Percentiles rank a stretch among this genome's conserved stretches.
Conservation (phyloP, 805 yeast species). For the Cyberlindnera mycetangii region DNA sequence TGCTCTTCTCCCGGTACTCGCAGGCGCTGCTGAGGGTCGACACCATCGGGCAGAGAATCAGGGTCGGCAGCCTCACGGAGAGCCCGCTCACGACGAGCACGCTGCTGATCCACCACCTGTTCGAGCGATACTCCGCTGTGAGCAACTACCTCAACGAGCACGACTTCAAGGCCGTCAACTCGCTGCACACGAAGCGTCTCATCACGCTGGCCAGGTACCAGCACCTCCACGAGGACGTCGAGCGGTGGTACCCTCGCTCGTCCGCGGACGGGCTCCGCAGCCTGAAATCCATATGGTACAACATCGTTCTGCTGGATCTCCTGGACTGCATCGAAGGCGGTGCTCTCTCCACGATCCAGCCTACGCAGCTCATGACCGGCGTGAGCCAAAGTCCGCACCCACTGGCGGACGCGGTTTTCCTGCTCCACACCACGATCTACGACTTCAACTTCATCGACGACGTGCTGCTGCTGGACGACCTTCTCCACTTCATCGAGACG, state of each 20-base stretch:
- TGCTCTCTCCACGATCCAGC: slow-evolving; percentile 3
- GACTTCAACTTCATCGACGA: slow-evolving; percentile 14
- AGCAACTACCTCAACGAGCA: slow-evolving; percentile 4
- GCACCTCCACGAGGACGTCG: slow-evolving; percentile 12
- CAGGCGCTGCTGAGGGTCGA: slow-evolving; percentile 3
- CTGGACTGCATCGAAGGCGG: slow-evolving; percentile 11
- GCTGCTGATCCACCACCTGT: neutral
- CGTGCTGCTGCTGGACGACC: slow-evolving; percentile 1
- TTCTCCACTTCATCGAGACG: slow-evolving; percentile 4
- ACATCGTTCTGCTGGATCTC: slow-evolving; percentile 9
- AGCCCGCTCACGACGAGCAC: slow-evolving; percentile 8
- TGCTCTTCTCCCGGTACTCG: slow-evolving; percentile 5
- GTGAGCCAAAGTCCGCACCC: neutral
- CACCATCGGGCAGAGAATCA: slow-evolving; percentile 6
- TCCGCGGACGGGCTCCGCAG: neutral
- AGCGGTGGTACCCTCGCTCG: slow-evolving; percentile 5
- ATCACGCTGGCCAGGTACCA: slow-evolving; percentile 10
- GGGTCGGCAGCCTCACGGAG: neutral
- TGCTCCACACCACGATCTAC: slow-evolving; percentile 5
- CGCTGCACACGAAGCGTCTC: slow-evolving; percentile 4
- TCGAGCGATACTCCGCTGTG: slow-evolving; percentile 11
- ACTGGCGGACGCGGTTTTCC: neutral
- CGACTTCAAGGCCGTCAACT: neutral
- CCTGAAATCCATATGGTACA: slow-evolving; percentile 11
- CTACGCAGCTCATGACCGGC: slow-evolving; percentile 1